Percentiles rank a stretch among this genome's conserved stretches.
Evolutionary conservation across 1,284 basidiomycete species (phyloP).

Genomic region (Sanghuangporus baumii): DNA sequence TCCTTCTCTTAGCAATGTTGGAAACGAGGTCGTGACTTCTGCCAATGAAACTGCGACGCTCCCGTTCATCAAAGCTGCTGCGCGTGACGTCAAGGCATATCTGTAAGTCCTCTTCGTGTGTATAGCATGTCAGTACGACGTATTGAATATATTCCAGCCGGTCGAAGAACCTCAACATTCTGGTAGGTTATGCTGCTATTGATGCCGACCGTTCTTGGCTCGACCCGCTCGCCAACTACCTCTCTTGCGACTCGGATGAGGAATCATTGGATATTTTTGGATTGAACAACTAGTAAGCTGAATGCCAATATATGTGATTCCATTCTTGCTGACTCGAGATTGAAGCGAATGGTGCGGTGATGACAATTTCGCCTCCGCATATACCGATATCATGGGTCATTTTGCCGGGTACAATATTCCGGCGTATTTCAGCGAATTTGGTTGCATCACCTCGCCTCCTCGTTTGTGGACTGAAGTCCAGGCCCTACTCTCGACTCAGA

Average conservation of each 20-base stretch:
- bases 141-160: constrained; percentile 10
- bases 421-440: constrained; percentile 90
- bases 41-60: constrained; percentile 57
- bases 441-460: constrained; percentile 60
- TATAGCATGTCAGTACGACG: neutral
- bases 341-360: constrained; percentile 76
- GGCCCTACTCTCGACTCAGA: constrained; percentile 67
- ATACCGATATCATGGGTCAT: constrained; percentile 45
- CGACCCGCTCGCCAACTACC: constrained; percentile 69
- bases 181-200: constrained; percentile 85
- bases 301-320: constrained; percentile 9
- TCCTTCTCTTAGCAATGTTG: constrained; percentile 52
- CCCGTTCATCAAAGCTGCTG: constrained; percentile 87
- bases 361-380: constrained; percentile 51
- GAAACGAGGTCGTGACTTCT: constrained; percentile 79
- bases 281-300: constrained; percentile 69
- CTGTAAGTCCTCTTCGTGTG: constrained; percentile 16
- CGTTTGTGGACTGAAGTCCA: constrained; percentile 79
- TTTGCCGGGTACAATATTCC: constrained; percentile 71
- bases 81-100: constrained; percentile 83
- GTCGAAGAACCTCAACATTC: constrained; percentile 51
- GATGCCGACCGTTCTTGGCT: constrained; percentile 68
- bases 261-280: constrained; percentile 83
- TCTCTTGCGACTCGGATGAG: constrained; percentile 73
- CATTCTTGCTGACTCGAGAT: constrained; percentile 10